Conservation (phyloP, 352 stramenopile species). For the Pythium phragmiticola region DNA sequence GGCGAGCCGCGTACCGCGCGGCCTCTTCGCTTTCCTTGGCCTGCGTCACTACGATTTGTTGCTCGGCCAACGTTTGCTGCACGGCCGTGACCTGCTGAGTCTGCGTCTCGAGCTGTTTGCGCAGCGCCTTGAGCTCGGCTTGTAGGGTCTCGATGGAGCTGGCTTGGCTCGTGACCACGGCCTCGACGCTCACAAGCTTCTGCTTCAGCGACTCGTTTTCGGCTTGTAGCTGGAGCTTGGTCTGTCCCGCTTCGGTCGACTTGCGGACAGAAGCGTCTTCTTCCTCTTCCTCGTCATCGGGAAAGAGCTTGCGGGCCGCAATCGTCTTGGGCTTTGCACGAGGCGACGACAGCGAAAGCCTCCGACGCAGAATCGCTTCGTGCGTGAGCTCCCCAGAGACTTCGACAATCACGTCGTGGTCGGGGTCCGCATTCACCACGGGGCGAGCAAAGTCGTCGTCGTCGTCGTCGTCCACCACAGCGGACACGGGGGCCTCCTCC, state of each 20-base stretch:
- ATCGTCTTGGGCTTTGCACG: not conserved
- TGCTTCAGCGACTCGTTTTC: slow-evolving; percentile 41
- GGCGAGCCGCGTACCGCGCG: slow-evolving; percentile 65
- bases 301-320: slow-evolving; percentile 20
- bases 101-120: slow-evolving; percentile 30
- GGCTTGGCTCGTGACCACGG: slow-evolving; percentile 33
- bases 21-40: slow-evolving; percentile 73
- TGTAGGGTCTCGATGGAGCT: slow-evolving; percentile 37
- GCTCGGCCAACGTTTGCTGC: slow-evolving; percentile 40
- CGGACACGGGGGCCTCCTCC: slow-evolving; percentile 7
- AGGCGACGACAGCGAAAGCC: slow-evolving; percentile 12
- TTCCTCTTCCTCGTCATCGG: slow-evolving; percentile 4
- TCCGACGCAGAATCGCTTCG: slow-evolving; percentile 17
- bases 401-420: slow-evolving; percentile 26
- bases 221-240: slow-evolving; percentile 39
- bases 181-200: slow-evolving; percentile 34
- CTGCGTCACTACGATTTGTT: slow-evolving; percentile 42
- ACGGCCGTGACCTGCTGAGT: slow-evolving; percentile 36
- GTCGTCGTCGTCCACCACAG: slow-evolving; percentile 10
- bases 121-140: slow-evolving; percentile 34
- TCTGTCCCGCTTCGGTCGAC: slow-evolving; percentile 30
- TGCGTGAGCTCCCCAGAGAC: slow-evolving; percentile 25
- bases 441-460: slow-evolving; percentile 12
- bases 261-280: not conserved
- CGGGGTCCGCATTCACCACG: slow-evolving; percentile 9